Evolutionary conservation across 352 stramenopile genomes (phyloP).

Genomic region (Globisporangium solare): DNA sequence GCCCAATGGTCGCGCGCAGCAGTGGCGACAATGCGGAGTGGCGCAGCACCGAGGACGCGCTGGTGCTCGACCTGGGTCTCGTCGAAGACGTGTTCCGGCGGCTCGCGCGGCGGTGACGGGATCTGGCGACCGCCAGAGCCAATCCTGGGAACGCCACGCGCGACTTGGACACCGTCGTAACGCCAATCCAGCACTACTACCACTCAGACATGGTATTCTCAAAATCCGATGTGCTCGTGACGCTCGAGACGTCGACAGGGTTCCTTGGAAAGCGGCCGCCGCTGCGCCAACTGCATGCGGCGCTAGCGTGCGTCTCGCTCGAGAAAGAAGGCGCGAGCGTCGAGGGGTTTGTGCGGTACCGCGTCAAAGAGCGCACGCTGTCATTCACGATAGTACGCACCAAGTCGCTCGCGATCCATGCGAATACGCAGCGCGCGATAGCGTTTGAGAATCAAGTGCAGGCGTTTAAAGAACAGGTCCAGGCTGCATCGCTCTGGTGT

Average conservation of each 20-base stretch:
- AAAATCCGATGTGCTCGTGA: slow-evolving; percentile 52
- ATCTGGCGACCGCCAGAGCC: too few species aligned
- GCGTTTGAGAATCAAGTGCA: slow-evolving; percentile 39
- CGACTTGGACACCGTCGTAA: slow-evolving; percentile 11
- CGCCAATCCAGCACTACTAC: slow-evolving; percentile 12
- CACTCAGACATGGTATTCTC: slow-evolving; percentile 42
- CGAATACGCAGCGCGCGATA: slow-evolving; percentile 19
- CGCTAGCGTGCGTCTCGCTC: slow-evolving; percentile 47
- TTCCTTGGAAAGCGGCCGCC: slow-evolving; percentile 53
- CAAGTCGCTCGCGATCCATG: slow-evolving; percentile 30
- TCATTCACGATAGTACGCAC: slow-evolving; percentile 22
- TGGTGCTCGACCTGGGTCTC: slow-evolving; percentile 48
- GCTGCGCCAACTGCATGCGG: slow-evolving; percentile 50
- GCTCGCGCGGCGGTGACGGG: slow-evolving; percentile 19
- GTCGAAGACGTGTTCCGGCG: slow-evolving; percentile 46
- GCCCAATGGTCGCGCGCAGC: too few species aligned
- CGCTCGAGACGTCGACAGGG: slow-evolving; percentile 29
- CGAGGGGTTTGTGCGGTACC: slow-evolving; percentile 41
- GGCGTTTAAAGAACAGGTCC: slow-evolving; percentile 35
- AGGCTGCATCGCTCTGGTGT: slow-evolving; percentile 51
- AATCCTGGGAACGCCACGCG: too few species aligned
- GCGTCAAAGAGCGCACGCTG: slow-evolving; percentile 42
- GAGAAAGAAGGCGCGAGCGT: slow-evolving; percentile 50
- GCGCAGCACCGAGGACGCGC: slow-evolving; percentile 33
- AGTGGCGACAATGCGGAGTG: slow-evolving; percentile 40